These are phyloP conservation scores for Blastobotrys malaysiensis DNA, from an alignment of 1,139 yeast species.

Conservation along the genomic window DNA sequence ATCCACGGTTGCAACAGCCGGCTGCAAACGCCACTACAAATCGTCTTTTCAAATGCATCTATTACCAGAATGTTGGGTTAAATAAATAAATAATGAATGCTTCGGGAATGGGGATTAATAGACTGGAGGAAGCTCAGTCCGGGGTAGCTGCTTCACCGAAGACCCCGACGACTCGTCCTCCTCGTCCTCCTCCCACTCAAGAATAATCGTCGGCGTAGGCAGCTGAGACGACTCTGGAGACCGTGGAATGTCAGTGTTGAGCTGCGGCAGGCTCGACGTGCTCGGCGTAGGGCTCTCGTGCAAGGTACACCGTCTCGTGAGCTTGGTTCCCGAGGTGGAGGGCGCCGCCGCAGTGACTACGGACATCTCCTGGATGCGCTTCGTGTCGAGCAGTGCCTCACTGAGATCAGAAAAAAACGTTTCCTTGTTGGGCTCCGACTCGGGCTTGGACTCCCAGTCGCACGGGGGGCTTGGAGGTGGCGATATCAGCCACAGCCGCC, in stretches of 20 bases:
- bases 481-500: conserved; percentile 37
- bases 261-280: neutral
- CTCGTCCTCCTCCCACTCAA: conserved; percentile 31
- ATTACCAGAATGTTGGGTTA: neutral
- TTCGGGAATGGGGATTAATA: neutral
- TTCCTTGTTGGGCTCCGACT: conserved; percentile 36
- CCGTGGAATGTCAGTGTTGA: conserved; percentile 3
- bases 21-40: too few relatives aligned
- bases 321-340: conserved; percentile 6
- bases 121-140: conserved; percentile 23
- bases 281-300: conserved; percentile 17
- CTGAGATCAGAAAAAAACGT: conserved; percentile 20
- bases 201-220: conserved; percentile 26
- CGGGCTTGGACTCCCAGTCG: conserved; percentile 36
- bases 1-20: too few relatives aligned
- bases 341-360: conserved; percentile 1
- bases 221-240: conserved; percentile 6
- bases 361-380: neutral
- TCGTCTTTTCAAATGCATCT: conserved; percentile 1
- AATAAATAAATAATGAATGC: conserved; percentile 7
- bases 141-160: conserved; percentile 8
- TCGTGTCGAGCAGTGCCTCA: conserved; percentile 15
- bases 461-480: conserved; percentile 44
- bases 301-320: conserved; percentile 23
- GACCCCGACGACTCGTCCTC: conserved; percentile 16